Evolutionary conservation across 495 filamentous ascomycete species (phyloP), one percentile per base, ranked within the genome.

Genomic region (Cenococcum geophilum): DNA sequence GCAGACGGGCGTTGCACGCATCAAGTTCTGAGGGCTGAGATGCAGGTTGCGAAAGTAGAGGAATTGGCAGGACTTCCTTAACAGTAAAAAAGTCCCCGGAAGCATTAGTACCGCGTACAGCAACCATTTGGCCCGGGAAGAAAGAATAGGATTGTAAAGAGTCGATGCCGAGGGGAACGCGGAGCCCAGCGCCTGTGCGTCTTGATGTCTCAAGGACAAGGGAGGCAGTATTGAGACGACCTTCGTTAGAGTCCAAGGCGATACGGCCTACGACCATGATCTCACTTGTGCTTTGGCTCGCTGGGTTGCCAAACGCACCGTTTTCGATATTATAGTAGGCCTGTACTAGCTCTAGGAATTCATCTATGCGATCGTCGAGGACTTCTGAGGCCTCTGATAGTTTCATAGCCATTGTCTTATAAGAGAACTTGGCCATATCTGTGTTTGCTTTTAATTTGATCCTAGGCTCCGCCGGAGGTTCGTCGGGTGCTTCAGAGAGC

Each of bases 51-150:
- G 83, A 83, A 12, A 95, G 75, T 1, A 88, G 75, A 5, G 93
- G 92, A 10, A 90, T 72, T 1, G 83, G 76, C 5, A 97, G 78
- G 11, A 92, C 74, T 66, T 96, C 85, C 23, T 80, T 83, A 45
- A 95, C 89, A 0, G 83, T 80, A 64, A 98, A 96, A 59, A 89
- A 86, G 22, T 86, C 81, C 4, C 92, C 92, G 16, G 88, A 89
- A 5, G 90, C 85, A 68, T 97, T 97, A 68, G 87, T 88, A 9
- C 93, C 93, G 40, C 80, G 79, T 16, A 96, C 75, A 9, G 92
- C 93, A 20, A 95, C 87, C 51, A 97, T 95, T 70, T 97, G 90
- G 18, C 93, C 93, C 0, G 92, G 92, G 73, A 98, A 96, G 78
- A 97, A 91, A 62, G 90, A 87, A 74, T 85, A 88, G 5, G 82